Conservation (phyloP, 1,284 basidiomycete genomes). For the Inonotus obliquus region DNA sequence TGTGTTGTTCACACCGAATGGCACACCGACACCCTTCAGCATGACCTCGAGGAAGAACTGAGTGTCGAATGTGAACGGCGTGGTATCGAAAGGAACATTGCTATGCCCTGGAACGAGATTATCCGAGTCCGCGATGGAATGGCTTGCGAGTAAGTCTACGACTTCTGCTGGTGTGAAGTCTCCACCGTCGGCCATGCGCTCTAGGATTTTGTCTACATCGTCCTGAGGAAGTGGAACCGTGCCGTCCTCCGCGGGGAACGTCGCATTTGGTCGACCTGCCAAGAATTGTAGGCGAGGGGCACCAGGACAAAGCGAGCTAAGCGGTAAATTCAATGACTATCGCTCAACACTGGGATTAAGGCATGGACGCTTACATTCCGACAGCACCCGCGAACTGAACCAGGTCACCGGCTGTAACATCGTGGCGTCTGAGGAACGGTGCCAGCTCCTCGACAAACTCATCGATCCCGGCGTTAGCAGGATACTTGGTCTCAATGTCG, state of each 20-base stretch:
- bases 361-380: constrained; percentile 17
- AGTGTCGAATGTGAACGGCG: constrained; percentile 22
- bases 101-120: constrained; percentile 17
- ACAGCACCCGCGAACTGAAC: constrained; percentile 31
- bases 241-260: constrained; percentile 24
- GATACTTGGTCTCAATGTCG: constrained; percentile 14
- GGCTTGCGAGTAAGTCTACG: constrained; percentile 26
- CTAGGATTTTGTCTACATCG: constrained; percentile 26
- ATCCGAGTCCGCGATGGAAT: constrained; percentile 22
- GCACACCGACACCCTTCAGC: constrained; percentile 18
- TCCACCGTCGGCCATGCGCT: constrained; percentile 23
- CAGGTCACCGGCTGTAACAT: constrained; percentile 27
- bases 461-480: constrained; percentile 27
- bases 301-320: constrained; percentile 27
- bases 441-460: constrained; percentile 25
- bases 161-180: constrained; percentile 29
- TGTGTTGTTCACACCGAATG: constrained; percentile 16
- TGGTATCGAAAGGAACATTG: constrained; percentile 21
- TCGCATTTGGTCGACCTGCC: constrained; percentile 23
- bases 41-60: constrained; percentile 22
- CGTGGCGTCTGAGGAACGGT: constrained; percentile 25
- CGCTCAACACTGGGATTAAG: background rate
- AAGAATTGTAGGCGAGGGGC: constrained; percentile 28
- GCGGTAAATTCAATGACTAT: background rate
- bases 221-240: constrained; percentile 28